A percentile compares a stretch with the other conserved stretches of the same genome.
These are phyloP conservation scores for Ceratocystis diversiconidia DNA, from an alignment of 2,329 filamentous ascomycete species.

Conservation along the genomic window DNA sequence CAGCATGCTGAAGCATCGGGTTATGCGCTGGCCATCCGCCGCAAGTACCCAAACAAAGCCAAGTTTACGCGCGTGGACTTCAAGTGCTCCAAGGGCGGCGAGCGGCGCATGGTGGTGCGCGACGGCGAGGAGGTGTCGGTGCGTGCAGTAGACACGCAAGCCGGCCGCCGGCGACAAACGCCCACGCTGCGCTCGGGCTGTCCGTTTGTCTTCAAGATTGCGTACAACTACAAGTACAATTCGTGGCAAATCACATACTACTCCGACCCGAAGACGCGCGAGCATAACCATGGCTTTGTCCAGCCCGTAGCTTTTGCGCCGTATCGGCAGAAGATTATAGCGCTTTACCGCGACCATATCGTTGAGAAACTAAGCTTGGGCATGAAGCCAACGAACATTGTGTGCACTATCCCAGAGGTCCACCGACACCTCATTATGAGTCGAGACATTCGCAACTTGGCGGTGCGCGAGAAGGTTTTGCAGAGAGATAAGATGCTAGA, in stretches of 20 bases:
- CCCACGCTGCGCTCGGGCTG: not conserved
- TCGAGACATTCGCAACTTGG: not conserved
- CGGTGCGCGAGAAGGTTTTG: not conserved
- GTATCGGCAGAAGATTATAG: not conserved
- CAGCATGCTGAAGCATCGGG: not conserved
- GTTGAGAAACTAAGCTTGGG: not conserved
- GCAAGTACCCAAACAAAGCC: not conserved
- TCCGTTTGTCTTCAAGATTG: not conserved
- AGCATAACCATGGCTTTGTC: not conserved
- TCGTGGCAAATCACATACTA: not conserved
- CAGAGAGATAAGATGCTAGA: not conserved
- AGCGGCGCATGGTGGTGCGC: not conserved
- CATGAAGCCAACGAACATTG: not conserved
- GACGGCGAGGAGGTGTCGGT: not conserved
- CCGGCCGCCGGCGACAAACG: not conserved
- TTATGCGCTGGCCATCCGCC: not conserved
- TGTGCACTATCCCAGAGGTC: not conserved
- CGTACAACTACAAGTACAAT: not conserved
- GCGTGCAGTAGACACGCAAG: not conserved
- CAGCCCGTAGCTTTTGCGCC: not conserved
- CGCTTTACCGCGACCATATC: not conserved
- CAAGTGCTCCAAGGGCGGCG: not conserved
- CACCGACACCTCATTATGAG: not conserved
- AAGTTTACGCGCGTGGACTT: not conserved
- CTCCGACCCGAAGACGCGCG: not conserved